Conservation (phyloP, 1,139 yeast genomes). For the Diutina siamensis region DNA sequence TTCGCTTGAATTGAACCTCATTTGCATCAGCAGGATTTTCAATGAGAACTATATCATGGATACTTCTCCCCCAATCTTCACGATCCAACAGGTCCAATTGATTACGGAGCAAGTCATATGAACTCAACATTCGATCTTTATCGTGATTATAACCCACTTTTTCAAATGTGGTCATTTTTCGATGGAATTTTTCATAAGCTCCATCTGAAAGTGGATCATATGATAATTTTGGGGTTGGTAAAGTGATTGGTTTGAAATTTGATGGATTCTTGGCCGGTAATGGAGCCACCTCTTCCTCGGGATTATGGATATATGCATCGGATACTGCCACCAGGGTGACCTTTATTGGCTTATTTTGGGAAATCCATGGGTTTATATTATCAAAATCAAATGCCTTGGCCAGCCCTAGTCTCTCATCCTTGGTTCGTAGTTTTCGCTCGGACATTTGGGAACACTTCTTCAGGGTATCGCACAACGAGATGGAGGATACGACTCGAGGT, state of each 20-base stretch:
- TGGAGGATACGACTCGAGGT: too few species aligned
- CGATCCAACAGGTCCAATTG: background rate
- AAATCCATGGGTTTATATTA: background rate
- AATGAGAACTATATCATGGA: background rate
- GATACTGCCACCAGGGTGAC: background rate
- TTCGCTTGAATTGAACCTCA: background rate
- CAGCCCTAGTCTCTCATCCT: background rate
- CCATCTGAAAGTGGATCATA: conserved; percentile 1
- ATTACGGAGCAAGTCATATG: background rate
- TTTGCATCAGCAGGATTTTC: background rate
- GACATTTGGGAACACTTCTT: too few species aligned
- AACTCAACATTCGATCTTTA: background rate
- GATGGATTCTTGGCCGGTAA: background rate
- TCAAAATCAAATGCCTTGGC: background rate
- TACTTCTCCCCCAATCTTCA: background rate
- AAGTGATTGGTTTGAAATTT: background rate
- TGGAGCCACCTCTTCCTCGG: background rate
- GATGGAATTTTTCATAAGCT: background rate
- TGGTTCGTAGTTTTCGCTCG: conserved; percentile 2
- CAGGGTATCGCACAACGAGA: too few species aligned
- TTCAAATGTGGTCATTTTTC: background rate
- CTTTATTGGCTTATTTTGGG: background rate
- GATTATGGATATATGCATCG: background rate
- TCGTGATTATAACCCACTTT: background rate
- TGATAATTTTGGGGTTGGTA: background rate